phyloP scores from a whole-genome alignment of 176 grass and related monocot species.

The Eremochloa ophiuroides region DNA sequence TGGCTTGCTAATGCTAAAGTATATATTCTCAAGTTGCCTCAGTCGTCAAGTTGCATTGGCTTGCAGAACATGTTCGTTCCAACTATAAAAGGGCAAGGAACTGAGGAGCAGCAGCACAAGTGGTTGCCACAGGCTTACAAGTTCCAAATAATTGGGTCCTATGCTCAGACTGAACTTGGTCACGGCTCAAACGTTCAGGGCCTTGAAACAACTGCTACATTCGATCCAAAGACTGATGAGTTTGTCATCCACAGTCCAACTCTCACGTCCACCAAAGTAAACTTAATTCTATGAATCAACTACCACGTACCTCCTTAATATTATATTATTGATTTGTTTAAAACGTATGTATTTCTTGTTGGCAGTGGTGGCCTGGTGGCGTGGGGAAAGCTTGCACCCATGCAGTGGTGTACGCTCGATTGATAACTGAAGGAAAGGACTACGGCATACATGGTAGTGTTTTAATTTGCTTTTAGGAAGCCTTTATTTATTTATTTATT shows the following conservation, averaged over 20 bases:
- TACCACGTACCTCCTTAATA: too few species aligned
- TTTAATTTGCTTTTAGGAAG: slow-evolving; percentile 6
- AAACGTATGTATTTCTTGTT: not conserved
- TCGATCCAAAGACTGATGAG: slow-evolving; percentile 78
- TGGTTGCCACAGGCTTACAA: slow-evolving; percentile 82
- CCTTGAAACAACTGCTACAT: slow-evolving; percentile 93
- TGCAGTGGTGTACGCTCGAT: slow-evolving; percentile 81
- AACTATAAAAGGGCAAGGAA: slow-evolving; percentile 93
- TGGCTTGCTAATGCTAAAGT: too few species aligned
- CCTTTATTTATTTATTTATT: too few species aligned
- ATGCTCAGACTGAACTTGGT: slow-evolving; percentile 97
- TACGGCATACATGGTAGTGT: slow-evolving; percentile 80
- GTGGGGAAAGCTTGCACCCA: slow-evolving; percentile 93
- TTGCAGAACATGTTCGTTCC: slow-evolving; percentile 95
- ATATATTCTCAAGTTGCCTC: too few species aligned
- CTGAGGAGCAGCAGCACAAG: slow-evolving; percentile 90
- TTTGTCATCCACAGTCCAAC: slow-evolving; percentile 96
- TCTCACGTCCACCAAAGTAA: slow-evolving; percentile 95
- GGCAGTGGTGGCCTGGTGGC: slow-evolving; percentile 98
- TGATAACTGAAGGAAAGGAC: slow-evolving; percentile 88
- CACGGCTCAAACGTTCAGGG: slow-evolving; percentile 98
- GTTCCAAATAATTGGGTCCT: slow-evolving; percentile 92
- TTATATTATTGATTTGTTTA: not conserved
- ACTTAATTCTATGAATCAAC: not conserved
- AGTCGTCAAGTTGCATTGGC: slow-evolving; percentile 26